These are phyloP conservation scores for Westerdykella sp. DNA, from an alignment of 2,329 filamentous ascomycete species.

Conservation along the genomic window DNA sequence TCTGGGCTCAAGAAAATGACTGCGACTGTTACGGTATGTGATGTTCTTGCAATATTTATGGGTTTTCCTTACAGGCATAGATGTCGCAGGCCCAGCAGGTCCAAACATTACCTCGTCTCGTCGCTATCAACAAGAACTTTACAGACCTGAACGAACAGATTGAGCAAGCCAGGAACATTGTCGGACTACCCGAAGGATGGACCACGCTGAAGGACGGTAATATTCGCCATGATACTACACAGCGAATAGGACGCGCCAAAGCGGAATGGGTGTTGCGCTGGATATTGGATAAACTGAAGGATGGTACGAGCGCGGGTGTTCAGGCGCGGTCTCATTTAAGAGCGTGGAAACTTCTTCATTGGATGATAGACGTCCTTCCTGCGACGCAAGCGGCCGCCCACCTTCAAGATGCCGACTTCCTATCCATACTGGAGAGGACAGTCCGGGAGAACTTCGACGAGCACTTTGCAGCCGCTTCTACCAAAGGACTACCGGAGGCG, in stretches of 20 bases:
- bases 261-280: constrained; percentile 63
- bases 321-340: constrained; percentile 39
- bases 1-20: not conserved
- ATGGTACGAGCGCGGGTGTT: constrained; percentile 28
- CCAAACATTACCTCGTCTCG: constrained; percentile 34
- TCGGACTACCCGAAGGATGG: constrained; percentile 33
- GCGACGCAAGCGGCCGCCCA: constrained; percentile 63
- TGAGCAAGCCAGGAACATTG: constrained; percentile 36
- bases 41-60: not conserved
- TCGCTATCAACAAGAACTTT: constrained; percentile 36
- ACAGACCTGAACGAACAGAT: constrained; percentile 35
- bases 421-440: constrained; percentile 59
- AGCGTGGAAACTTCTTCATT: constrained; percentile 55
- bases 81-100: constrained; percentile 8
- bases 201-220: constrained; percentile 9
- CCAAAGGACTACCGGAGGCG: constrained; percentile 4
- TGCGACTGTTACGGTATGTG: not conserved
- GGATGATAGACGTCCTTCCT: constrained; percentile 59
- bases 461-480: constrained; percentile 3
- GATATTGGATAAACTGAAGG: constrained; percentile 56
- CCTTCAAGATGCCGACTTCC: constrained; percentile 63
- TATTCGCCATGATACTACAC: constrained; percentile 6
- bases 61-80: not conserved
- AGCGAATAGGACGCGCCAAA: constrained; percentile 28
- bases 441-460: constrained; percentile 49